phyloP scores from a whole-genome alignment of 331 rosid genomes.

The Rosa hybrid region DNA sequence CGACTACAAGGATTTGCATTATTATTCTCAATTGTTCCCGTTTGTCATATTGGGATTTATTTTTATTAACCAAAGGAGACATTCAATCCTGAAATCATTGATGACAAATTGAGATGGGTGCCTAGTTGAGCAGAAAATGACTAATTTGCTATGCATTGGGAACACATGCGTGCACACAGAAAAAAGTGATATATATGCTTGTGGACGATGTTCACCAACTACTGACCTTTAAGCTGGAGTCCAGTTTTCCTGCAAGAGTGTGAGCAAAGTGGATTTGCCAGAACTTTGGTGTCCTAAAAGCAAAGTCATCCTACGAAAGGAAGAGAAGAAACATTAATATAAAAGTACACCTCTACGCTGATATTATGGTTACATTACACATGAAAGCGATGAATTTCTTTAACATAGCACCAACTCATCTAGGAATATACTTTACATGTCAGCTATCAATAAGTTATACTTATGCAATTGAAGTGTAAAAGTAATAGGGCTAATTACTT shows the following conservation, averaged over 20 bases:
- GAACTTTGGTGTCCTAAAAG: conserved; percentile 81
- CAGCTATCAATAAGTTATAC: not conserved
- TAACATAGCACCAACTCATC: not conserved
- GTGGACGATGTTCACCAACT: conserved; percentile 19
- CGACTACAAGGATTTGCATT: not conserved
- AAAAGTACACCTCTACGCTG: conserved; percentile 12
- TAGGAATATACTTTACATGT: not conserved
- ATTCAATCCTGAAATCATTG: not conserved
- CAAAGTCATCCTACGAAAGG: not conserved
- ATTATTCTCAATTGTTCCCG: not conserved
- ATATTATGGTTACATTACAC: conserved; percentile 32
- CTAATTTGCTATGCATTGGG: not conserved
- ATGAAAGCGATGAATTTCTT: conserved; percentile 43
- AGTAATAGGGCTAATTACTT: not conserved
- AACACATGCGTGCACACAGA: not conserved
- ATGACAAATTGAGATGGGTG: not conserved
- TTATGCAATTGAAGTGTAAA: not conserved
- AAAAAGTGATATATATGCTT: not conserved
- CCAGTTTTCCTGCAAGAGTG: conserved; percentile 85
- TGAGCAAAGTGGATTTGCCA: conserved; percentile 76
- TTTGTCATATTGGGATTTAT: not conserved
- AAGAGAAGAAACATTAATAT: not conserved
- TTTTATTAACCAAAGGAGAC: not conserved
- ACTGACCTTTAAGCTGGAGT: conserved; percentile 50
- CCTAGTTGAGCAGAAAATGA: not conserved